Conservation (phyloP, 208 protist genomes). For the Vickermania ingenoplastis region DNA sequence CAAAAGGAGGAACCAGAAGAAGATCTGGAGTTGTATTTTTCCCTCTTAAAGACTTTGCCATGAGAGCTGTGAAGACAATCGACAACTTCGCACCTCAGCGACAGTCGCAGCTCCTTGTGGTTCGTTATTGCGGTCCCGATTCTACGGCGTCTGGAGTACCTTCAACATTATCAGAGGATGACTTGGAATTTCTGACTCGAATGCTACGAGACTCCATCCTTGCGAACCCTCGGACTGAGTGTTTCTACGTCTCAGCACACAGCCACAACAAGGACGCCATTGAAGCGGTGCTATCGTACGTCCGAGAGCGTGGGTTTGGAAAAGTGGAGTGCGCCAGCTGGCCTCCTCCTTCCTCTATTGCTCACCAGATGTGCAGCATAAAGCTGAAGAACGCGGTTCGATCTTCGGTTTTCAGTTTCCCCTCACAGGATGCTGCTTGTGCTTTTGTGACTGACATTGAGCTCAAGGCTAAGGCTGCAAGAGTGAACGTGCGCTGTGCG, state of each 20-base stretch:
- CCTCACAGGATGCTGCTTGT: neutral
- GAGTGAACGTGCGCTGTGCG: too few relatives aligned
- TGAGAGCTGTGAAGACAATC: constrained; percentile 71
- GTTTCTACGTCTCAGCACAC: neutral
- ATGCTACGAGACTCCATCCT: neutral
- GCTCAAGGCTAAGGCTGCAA: too few relatives aligned
- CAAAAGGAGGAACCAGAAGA: constrained; percentile 16
- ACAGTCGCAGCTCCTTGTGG: constrained; percentile 62
- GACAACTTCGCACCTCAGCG: constrained; percentile 72
- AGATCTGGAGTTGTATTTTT: constrained; percentile 75
- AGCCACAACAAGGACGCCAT: neutral
- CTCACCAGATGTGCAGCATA: neutral
- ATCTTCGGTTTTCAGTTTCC: neutral
- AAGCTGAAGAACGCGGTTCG: neutral
- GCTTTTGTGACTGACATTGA: neutral
- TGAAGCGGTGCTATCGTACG: neutral
- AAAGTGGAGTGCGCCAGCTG: neutral
- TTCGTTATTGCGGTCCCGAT: constrained; percentile 59
- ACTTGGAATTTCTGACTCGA: constrained; percentile 2
- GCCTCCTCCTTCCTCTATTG: neutral
- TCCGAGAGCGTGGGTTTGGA: neutral
- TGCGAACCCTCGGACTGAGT: neutral
- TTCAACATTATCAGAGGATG: constrained; percentile 10
- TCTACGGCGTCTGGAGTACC: neutral
- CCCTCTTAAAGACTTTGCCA: constrained; percentile 41